phyloP scores from a whole-genome alignment of 345 rosid species.

The Adansonia digitata region DNA sequence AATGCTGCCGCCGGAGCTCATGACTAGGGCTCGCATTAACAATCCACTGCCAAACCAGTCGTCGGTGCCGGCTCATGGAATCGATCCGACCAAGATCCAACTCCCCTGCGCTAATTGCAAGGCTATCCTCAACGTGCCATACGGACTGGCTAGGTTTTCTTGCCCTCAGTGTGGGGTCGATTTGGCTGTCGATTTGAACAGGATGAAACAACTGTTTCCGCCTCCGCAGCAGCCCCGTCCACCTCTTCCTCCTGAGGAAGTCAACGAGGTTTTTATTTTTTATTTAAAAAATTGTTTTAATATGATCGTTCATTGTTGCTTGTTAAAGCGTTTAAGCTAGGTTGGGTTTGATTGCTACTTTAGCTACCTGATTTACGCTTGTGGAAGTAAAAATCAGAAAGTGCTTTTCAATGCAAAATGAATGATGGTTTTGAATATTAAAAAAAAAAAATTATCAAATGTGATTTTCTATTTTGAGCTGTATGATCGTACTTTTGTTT shows the following conservation, averaged over 20 bases:
- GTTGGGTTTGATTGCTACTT: neutral
- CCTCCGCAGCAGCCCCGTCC: conserved; percentile 33
- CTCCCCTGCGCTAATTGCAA: conserved; percentile 91
- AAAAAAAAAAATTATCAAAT: neutral
- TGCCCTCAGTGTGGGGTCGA: conserved; percentile 92
- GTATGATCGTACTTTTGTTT: neutral
- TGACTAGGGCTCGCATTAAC: conserved; percentile 38
- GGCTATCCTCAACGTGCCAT: conserved; percentile 93
- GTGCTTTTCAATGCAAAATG: conserved; percentile 1
- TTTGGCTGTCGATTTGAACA: conserved; percentile 77
- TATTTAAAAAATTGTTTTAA: neutral
- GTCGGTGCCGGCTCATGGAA: conserved; percentile 76
- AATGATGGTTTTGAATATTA: neutral
- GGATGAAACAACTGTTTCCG: conserved; percentile 45
- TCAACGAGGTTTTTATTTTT: conserved; percentile 65
- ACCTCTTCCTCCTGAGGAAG: conserved; percentile 59
- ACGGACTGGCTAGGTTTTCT: conserved; percentile 71
- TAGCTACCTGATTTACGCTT: neutral
- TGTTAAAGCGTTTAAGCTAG: neutral
- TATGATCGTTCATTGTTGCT: neutral
- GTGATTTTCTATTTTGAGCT: neutral
- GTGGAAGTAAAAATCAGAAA: neutral
- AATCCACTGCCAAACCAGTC: conserved; percentile 29
- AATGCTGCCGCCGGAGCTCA: conserved; percentile 94
- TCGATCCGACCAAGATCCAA: conserved; percentile 98